Base-by-base conservation (phyloP, 768 basidiomycete genomes). In the Pulveroboletus sp. region DNA sequence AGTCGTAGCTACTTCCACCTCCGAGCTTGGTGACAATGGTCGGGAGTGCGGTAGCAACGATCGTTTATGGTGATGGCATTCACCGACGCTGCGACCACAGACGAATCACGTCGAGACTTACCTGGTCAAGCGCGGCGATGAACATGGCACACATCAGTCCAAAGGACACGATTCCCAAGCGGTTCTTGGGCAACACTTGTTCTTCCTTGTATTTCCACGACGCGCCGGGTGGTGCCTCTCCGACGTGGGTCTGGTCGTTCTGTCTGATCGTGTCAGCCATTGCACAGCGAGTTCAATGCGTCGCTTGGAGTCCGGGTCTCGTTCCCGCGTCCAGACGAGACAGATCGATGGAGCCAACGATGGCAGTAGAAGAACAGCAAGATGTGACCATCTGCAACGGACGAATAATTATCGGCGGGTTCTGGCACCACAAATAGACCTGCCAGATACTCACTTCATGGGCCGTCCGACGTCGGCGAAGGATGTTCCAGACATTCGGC, bases 21-120 rank as follows among this genome's bases (percentile, higher is more conserved):
- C 83, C 80, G 0, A 89, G 74, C 21, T 84, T 62, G n/a, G 59
- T 64, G 10, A 86, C 82, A 43, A 89, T 88, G 0, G 84, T 86
- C 1, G 86, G 86, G 28, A 89, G 68, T n/a, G 86, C 86, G 7
- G 86, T 88, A 8, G 84, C 80, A 11, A 87, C 80, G 50, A 84
- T 83, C 14, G 80, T 82, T 80, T 83, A 28, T 28, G 27, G 27
- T 28, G 27, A 28, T 8, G 6, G 6, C 0, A 1, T 47, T 43
- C 37, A 28, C 27, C 3, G 1, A 27, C 2, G n/a, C 13, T 13
- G 3, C 36, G 17, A 33, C 31, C 10, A 57, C 61, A 14, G 15
- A 4, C 8, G 13, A 2, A 54, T 56, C 27, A 28, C 27, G 5
- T 28, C 27, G 8, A 28, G 8, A 28, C 27, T 27, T 49, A 81